phyloP scores from a whole-genome alignment of 2,329 filamentous ascomycete species.

The Sarocladiaceae sp. region DNA sequence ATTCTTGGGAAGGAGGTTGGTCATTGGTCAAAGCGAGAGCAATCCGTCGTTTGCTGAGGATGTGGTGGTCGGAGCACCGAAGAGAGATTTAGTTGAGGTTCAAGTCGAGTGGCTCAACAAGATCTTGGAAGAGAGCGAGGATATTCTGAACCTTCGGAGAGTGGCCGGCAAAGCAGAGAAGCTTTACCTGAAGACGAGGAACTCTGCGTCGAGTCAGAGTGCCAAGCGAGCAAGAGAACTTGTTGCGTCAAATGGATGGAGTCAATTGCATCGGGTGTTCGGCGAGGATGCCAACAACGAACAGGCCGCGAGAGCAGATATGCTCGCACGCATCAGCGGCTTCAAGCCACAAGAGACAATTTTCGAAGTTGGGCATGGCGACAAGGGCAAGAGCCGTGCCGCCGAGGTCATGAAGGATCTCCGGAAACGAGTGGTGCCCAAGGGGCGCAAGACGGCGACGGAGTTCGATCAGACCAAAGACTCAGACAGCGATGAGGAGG shows the following conservation, averaged over 20 bases:
- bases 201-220: slow-evolving; percentile 84
- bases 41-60: slow-evolving; percentile 70
- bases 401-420: slow-evolving; percentile 71
- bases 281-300: slow-evolving; percentile 57
- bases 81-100: slow-evolving; percentile 65
- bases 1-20: slow-evolving; percentile 79
- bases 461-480: slow-evolving; percentile 22
- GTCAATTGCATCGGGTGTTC: slow-evolving; percentile 74
- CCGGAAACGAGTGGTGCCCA: slow-evolving; percentile 61
- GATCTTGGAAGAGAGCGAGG: slow-evolving; percentile 65
- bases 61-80: slow-evolving; percentile 72
- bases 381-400: slow-evolving; percentile 57
- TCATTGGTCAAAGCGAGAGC: slow-evolving; percentile 62
- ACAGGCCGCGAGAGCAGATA: slow-evolving; percentile 70
- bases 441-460: slow-evolving; percentile 32
- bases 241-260: slow-evolving; percentile 62
- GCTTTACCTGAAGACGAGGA: slow-evolving; percentile 83
- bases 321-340: slow-evolving; percentile 82
- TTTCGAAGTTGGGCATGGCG: slow-evolving; percentile 82
- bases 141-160: slow-evolving; percentile 62
- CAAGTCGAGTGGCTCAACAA: slow-evolving; percentile 81
- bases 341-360: slow-evolving; percentile 90
- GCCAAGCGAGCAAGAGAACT: slow-evolving; percentile 80
- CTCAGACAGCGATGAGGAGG: slow-evolving; percentile 29
- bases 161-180: slow-evolving; percentile 88